These are phyloP conservation scores for Dacryopinax primogenitus DNA, from an alignment of 768 basidiomycete genomes.

Conservation along the genomic window DNA sequence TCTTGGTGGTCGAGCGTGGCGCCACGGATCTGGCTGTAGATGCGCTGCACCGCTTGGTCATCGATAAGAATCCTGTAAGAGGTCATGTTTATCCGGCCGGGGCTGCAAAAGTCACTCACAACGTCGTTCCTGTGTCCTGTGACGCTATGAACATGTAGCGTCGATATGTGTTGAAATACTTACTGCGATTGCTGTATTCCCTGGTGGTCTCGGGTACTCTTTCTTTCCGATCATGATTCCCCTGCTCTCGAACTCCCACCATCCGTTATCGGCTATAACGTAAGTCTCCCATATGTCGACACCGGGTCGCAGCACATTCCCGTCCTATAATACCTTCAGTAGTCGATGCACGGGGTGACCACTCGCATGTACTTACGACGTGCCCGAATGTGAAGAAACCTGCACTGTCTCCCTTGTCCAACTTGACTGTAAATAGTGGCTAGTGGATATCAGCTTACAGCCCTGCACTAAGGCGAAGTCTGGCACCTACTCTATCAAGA, in stretches of 20 bases:
- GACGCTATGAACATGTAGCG: too few species aligned
- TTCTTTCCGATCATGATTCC: constrained; percentile 19
- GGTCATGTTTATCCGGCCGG: constrained; percentile 20
- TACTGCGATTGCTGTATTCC: constrained; percentile 19
- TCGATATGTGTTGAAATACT: too few species aligned
- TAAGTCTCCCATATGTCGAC: constrained; percentile 8
- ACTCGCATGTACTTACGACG: constrained; percentile 25
- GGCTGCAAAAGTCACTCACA: neutral
- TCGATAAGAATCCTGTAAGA: constrained; percentile 20
- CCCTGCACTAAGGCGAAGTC: neutral
- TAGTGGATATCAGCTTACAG: neutral
- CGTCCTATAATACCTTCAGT: neutral
- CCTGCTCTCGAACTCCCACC: constrained; percentile 30
- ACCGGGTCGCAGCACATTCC: neutral
- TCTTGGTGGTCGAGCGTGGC: constrained; percentile 27
- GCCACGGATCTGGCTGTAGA: constrained; percentile 30
- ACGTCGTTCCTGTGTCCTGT: neutral
- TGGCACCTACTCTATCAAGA: constrained; percentile 16
- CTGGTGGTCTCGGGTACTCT: constrained; percentile 9
- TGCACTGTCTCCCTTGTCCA: constrained; percentile 28
- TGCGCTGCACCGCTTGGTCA: constrained; percentile 25
- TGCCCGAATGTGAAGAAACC: constrained; percentile 34
- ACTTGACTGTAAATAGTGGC: constrained; percentile 23
- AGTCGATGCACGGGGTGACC: constrained; percentile 2
- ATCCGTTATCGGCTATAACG: constrained; percentile 27